A percentile compares a stretch with the other conserved stretches of the same genome.
phyloP scores from a whole-genome alignment of 768 basidiomycete species.

The Tremella fuciformis region DNA sequence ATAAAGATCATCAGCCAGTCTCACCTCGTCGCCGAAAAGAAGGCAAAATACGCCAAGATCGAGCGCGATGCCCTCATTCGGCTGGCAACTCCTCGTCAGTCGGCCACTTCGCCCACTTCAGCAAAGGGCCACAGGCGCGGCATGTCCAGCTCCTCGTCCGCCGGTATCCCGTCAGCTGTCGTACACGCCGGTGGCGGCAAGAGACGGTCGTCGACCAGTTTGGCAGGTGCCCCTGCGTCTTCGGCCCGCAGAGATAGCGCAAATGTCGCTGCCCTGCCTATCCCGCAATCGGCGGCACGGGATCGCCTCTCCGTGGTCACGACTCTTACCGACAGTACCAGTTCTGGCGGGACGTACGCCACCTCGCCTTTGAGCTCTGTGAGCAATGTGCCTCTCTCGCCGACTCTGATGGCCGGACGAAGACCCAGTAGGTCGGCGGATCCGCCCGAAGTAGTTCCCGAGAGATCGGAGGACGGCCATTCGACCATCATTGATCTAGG shows the following conservation, averaged over 20 bases:
- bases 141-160: conserved; percentile 31
- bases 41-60: conserved; percentile 52
- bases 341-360: conserved; percentile 7
- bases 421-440: conserved; percentile 34
- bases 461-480: conserved; percentile 31
- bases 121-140: conserved; percentile 29
- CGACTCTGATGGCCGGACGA: conserved; percentile 15
- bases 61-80: conserved; percentile 52
- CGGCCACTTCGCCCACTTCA: conserved; percentile 9
- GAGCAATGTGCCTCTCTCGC: conserved; percentile 19
- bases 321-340: conserved; percentile 14
- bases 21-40: conserved; percentile 52
- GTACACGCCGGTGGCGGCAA: conserved; percentile 4
- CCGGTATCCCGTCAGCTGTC: conserved; percentile 9
- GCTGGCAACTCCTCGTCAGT: conserved; percentile 34
- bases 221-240: neutral
- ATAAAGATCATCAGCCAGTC: conserved; percentile 54
- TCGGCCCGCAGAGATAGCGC: neutral
- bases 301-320: conserved; percentile 26
- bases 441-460: conserved; percentile 37
- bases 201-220: conserved; percentile 17
- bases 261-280: neutral
- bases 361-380: conserved; percentile 13
- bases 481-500: conserved; percentile 5
- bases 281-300: neutral